Conservation (phyloP, 1,284 basidiomycete genomes). For the Puccinia brachypodii region DNA sequence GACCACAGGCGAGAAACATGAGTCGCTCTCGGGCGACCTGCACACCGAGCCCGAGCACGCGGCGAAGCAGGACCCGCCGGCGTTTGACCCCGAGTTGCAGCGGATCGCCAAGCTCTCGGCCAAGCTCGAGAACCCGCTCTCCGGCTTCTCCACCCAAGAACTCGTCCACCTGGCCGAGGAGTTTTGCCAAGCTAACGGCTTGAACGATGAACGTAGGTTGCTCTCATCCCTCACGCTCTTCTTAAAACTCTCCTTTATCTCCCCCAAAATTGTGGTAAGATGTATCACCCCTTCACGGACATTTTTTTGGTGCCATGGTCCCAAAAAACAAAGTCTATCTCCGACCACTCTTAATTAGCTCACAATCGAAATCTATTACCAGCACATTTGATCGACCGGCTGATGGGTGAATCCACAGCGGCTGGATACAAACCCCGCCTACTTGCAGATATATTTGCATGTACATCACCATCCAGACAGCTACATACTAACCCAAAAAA, state of each 20-base stretch:
- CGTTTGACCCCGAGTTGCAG: slow-evolving; percentile 1
- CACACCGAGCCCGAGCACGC: not conserved
- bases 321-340: too few species aligned
- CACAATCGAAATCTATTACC: too few species aligned
- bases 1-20: not conserved
- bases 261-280: not conserved
- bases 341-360: too few species aligned
- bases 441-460: too few species aligned
- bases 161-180: slow-evolving; percentile 11
- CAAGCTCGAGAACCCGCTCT: slow-evolving; percentile 38
- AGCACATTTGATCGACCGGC: too few species aligned
- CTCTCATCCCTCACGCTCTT: not conserved
- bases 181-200: slow-evolving; percentile 20
- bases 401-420: too few species aligned
- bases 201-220: slow-evolving; percentile 21
- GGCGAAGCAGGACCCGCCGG: not conserved
- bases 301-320: too few species aligned
- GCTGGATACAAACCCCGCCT: too few species aligned
- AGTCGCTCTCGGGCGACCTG: not conserved
- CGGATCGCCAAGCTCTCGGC: slow-evolving; percentile 26
- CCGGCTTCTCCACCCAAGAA: slow-evolving; percentile 10
- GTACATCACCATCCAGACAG: too few species aligned
- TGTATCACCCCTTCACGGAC: not conserved
- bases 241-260: not conserved
- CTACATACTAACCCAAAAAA: not conserved